Percentiles rank a stretch among this genome's conserved stretches.
Evolutionary conservation across 2,329 filamentous ascomycete genomes (phyloP).

Genomic region (Ascochyta viciae-villosae): DNA sequence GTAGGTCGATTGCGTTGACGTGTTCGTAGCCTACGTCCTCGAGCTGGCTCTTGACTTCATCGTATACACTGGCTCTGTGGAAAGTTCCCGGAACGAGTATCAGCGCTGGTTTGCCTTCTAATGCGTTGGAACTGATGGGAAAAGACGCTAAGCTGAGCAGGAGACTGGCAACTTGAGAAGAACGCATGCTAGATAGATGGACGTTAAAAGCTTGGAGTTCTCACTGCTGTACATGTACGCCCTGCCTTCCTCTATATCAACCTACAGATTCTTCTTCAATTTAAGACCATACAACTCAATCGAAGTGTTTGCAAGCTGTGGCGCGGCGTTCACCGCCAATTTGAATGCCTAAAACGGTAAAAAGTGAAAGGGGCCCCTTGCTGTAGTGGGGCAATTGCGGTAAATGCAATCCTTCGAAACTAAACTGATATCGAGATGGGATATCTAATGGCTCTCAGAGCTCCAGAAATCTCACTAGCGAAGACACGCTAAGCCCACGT

Average conservation of each 20-base stretch:
- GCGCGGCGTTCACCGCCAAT: not conserved
- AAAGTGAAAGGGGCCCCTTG: not conserved
- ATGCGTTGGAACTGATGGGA: not conserved
- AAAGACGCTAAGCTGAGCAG: not conserved
- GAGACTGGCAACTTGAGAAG: not conserved
- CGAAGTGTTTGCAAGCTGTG: not conserved
- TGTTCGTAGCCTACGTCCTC: conserved; percentile 20
- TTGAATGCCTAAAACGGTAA: not conserved
- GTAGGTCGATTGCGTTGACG: conserved; percentile 27
- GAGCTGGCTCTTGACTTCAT: conserved; percentile 25
- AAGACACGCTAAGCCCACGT: too few relatives aligned
- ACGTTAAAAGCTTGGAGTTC: too few relatives aligned
- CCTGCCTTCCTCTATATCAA: not conserved
- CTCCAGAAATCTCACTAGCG: too few relatives aligned
- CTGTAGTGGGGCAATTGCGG: not conserved
- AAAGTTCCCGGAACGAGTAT: conserved; percentile 29
- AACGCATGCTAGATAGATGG: not conserved
- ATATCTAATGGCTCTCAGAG: too few relatives aligned
- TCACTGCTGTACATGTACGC: not conserved
- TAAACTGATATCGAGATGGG: too few relatives aligned
- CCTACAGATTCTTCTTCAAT: too few relatives aligned
- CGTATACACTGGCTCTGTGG: conserved; percentile 27
- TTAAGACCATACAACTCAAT: not conserved
- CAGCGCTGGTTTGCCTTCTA: conserved; percentile 10
- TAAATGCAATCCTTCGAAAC: too few relatives aligned